Conservation (phyloP, 176 grass and related monocot species). For the Luzula sylvatica region DNA sequence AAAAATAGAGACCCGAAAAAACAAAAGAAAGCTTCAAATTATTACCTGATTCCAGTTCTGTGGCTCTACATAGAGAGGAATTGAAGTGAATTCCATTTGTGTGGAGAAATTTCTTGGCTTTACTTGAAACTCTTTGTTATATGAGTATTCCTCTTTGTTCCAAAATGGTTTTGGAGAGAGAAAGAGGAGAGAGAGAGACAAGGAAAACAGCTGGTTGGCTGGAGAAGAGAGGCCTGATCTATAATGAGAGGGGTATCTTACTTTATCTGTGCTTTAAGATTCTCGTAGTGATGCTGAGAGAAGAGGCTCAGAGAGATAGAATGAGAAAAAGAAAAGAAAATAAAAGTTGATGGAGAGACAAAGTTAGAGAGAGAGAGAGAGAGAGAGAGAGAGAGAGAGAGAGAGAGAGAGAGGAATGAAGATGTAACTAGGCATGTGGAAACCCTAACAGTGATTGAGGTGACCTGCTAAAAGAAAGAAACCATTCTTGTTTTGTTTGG, state of each 20-base stretch:
- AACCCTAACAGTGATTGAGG: slow-evolving; percentile 39
- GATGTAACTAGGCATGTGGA: slow-evolving; percentile 26
- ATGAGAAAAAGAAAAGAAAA: slow-evolving; percentile 23
- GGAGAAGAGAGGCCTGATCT: neutral
- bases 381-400: slow-evolving; percentile 25
- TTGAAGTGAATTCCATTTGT: slow-evolving; percentile 86
- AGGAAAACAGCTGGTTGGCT: slow-evolving; percentile 7
- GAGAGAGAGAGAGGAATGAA: no score
- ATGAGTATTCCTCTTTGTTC: neutral
- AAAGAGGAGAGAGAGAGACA: slow-evolving; percentile 17
- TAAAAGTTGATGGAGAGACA: slow-evolving; percentile 25
- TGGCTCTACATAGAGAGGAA: slow-evolving; percentile 77
- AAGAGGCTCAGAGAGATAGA: slow-evolving; percentile 9
- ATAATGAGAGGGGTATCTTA: slow-evolving; percentile 1
- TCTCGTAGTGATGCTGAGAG: slow-evolving; percentile 30
- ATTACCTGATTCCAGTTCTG: slow-evolving; percentile 91
- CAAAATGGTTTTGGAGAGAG: neutral
- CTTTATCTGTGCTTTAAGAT: slow-evolving; percentile 29
- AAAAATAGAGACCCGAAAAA: neutral
- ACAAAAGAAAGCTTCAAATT: slow-evolving; percentile 1
- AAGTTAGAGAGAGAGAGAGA: slow-evolving; percentile 25
- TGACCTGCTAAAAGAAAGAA: slow-evolving; percentile 21
- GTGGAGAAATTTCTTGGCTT: slow-evolving; percentile 14
- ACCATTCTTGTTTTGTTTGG: neutral
- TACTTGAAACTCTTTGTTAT: slow-evolving; percentile 1